phyloP scores from a whole-genome alignment of 2,329 filamentous ascomycete species.

The Neofusicoccum parvum region DNA sequence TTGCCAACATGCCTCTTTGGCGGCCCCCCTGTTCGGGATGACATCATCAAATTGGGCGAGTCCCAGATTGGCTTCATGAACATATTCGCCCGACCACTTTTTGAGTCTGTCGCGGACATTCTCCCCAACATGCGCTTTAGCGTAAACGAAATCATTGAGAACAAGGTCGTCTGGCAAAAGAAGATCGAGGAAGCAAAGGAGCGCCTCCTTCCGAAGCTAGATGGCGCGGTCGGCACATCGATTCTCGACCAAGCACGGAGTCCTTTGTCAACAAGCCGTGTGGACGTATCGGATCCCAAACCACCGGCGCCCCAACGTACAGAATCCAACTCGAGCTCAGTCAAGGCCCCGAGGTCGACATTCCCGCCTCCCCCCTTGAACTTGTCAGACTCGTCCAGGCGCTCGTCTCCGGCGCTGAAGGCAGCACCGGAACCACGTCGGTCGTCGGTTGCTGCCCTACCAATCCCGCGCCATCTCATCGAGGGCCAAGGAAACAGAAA shows the following conservation, averaged over 20 bases:
- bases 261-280: constrained; percentile 34
- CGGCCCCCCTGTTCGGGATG: constrained; percentile 76
- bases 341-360: neutral
- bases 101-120: constrained; percentile 83
- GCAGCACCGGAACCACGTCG: constrained; percentile 31
- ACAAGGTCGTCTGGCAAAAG: constrained; percentile 73
- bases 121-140: constrained; percentile 84
- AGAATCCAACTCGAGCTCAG: constrained; percentile 16
- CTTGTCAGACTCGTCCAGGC: constrained; percentile 29
- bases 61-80: constrained; percentile 97
- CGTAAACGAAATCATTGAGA: constrained; percentile 76
- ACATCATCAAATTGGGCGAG: constrained; percentile 78
- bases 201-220: constrained; percentile 27
- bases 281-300: constrained; percentile 12
- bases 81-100: constrained; percentile 89
- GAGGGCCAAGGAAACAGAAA: constrained; percentile 35
- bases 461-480: constrained; percentile 25
- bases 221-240: constrained; percentile 24
- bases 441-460: constrained; percentile 33
- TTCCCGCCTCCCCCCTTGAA: constrained; percentile 11
- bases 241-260: constrained; percentile 36
- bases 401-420: constrained; percentile 31
- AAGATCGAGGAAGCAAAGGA: constrained; percentile 65
- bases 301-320: neutral
- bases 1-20: constrained; percentile 86